Base-by-base conservation (phyloP, 2,329 filamentous ascomycete species). In the Seiridium unicorne region DNA sequence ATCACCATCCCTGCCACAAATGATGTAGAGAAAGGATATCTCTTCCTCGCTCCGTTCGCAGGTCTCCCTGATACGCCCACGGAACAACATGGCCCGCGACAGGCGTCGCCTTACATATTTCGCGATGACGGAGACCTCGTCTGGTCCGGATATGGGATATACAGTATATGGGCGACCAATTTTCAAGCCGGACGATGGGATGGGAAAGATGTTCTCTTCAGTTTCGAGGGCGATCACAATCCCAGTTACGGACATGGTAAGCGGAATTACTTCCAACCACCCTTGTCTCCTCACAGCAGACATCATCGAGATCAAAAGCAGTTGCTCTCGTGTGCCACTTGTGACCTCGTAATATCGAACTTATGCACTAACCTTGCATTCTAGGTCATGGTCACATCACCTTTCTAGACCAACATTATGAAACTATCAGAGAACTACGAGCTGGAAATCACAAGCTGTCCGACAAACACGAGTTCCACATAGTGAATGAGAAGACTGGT, bases 51-150 rank as follows among this genome's bases (percentile, higher is more conserved):
- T 7, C 75, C 75, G 5, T 77, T 75, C 55, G 70, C 73, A 0
- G 74, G 74, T 5, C 70, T 68, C 26, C 69, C 68, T 26, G 74
- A 76, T 57, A 73, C 72, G 1, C 69, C 69, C 8, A 67, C 67
- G 10, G 74, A 73, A 62, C 74, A 73, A 60, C 74, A 79, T 60
- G 80, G 79, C 0, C 81, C 82, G 2, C 76, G 77, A 4, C 83
- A 85, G 68, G 75, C 81, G 1, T 81, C 74, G 0, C 79, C 83
- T 0, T 86, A 86, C 66, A 86, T 86, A 63, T 80, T 84, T 64
- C 76, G 77, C 5, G 77, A 84, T 64, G 71, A 82, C 38, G 83
- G 83, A 1, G 81, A 85, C 55, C 73, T 86, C 0, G 74, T 87
- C 31, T 86, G 83, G 83, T 85, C 83, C 0, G 81, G 84, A 2